Conservation (phyloP, 495 filamentous ascomycete genomes). For the Halenospora varia region DNA sequence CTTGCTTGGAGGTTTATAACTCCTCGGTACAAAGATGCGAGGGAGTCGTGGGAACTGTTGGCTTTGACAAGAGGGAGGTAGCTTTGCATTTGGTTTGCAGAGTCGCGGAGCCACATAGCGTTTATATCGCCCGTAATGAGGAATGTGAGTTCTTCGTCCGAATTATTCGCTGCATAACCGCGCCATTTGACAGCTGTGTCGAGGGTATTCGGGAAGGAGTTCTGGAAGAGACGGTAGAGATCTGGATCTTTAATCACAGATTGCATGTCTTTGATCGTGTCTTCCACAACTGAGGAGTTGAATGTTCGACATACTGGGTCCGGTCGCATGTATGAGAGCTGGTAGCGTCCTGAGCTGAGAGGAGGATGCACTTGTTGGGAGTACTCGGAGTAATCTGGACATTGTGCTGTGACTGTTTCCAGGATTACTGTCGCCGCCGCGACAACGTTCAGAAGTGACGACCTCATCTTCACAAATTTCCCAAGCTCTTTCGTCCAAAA, state of each 20-base stretch:
- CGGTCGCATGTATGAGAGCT: slow-evolving; percentile 55
- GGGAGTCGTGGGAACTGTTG: slow-evolving; percentile 34
- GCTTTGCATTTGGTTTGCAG: slow-evolving; percentile 61
- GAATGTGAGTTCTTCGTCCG: slow-evolving; percentile 41
- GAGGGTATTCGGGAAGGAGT: slow-evolving; percentile 62
- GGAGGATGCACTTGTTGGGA: slow-evolving; percentile 40
- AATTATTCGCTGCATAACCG: slow-evolving; percentile 42
- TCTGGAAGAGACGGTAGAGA: slow-evolving; percentile 59
- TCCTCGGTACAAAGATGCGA: slow-evolving; percentile 58
- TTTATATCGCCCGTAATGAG: slow-evolving; percentile 43
- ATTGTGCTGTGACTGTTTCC: slow-evolving; percentile 25
- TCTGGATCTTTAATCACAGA: slow-evolving; percentile 56
- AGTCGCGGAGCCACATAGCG: slow-evolving; percentile 68
- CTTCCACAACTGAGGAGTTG: slow-evolving; percentile 50
- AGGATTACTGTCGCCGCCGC: background rate
- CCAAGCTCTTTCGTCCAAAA: too few relatives aligned
- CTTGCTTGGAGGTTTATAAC: slow-evolving; percentile 64
- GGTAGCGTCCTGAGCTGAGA: slow-evolving; percentile 37
- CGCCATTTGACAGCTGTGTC: slow-evolving; percentile 66
- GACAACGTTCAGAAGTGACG: too few relatives aligned
- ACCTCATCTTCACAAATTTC: background rate
- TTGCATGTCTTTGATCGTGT: slow-evolving; percentile 43
- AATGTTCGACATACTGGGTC: slow-evolving; percentile 56
- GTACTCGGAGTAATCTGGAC: slow-evolving; percentile 52
- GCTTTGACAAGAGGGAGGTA: slow-evolving; percentile 55